These are phyloP conservation scores for Lactuca saligna DNA, from an alignment of 129 eudicot genomes.

Conservation along the genomic window DNA sequence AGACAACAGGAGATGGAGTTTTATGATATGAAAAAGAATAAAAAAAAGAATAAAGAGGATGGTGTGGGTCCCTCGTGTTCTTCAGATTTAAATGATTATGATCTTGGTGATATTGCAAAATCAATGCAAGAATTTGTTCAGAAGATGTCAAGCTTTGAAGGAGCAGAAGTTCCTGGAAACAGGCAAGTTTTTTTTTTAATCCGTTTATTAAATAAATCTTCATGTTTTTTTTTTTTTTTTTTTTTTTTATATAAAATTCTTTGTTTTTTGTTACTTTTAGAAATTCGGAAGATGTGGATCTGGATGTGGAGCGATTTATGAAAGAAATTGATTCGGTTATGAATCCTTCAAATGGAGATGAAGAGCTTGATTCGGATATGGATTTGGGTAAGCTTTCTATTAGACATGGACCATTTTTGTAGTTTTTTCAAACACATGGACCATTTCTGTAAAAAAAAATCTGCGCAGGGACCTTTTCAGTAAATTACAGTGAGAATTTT, in stretches of 20 bases:
- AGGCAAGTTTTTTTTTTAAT: conserved; percentile 36
- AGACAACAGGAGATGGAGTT: conserved; percentile 85
- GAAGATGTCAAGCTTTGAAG: conserved; percentile 75
- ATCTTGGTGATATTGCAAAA: conserved; percentile 75
- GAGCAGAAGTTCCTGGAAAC: conserved; percentile 88
- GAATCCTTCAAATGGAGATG: conserved; percentile 53
- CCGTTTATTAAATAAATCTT: conserved; percentile 7
- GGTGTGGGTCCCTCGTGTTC: conserved; percentile 45
- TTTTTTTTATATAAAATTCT: not conserved
- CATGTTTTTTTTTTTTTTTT: not conserved
- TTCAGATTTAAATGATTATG: conserved; percentile 48
- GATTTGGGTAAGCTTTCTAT: conserved; percentile 54
- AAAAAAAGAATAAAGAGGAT: conserved; percentile 60
- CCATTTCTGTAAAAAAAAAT: not conserved
- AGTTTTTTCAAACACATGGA: not conserved
- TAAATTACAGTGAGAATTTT: no score
- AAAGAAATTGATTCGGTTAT: conserved; percentile 73
- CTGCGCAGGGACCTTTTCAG: no score
- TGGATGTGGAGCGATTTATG: conserved; percentile 83
- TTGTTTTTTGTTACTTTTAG: conserved; percentile 31
- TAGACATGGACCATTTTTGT: no score
- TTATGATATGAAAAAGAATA: conserved; percentile 39
- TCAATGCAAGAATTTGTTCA: conserved; percentile 78
- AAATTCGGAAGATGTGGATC: conserved; percentile 49
- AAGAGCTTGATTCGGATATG: conserved; percentile 70